These are phyloP conservation scores for Candida tibetensis DNA, from an alignment of 805 yeast genomes.

Conservation along the genomic window DNA sequence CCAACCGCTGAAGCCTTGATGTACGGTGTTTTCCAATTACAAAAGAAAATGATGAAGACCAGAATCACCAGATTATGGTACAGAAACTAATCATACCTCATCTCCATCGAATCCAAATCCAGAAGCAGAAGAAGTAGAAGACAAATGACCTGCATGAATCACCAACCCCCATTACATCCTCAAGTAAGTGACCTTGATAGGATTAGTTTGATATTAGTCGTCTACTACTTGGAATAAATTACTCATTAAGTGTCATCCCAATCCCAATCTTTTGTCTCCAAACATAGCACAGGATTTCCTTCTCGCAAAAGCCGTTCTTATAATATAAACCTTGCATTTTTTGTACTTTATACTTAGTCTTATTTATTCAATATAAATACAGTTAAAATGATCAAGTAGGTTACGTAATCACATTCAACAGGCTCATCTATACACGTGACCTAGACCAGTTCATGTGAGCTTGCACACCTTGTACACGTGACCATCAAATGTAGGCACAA, in stretches of 20 bases:
- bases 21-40: conserved; percentile 87
- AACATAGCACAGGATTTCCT: no score
- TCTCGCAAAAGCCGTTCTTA: background rate
- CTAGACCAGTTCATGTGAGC: no score
- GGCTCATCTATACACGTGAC: no score
- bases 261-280: no score
- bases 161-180: no score
- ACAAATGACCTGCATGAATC: no score
- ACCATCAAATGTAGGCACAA: no score
- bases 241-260: no score
- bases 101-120: background rate
- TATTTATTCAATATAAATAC: background rate
- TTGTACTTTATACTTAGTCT: background rate
- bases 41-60: conserved; percentile 83
- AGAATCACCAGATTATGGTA: conserved; percentile 85
- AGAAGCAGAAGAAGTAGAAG: background rate
- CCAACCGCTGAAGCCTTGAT: conserved; percentile 88
- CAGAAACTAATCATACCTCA: conserved; percentile 46
- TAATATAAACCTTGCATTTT: background rate
- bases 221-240: no score
- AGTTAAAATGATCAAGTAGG: background rate
- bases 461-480: no score
- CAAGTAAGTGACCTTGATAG: no score
- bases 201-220: no score
- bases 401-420: background rate